phyloP scores from a whole-genome alignment of 176 grass and related monocot species.

The Cocos nucifera region DNA sequence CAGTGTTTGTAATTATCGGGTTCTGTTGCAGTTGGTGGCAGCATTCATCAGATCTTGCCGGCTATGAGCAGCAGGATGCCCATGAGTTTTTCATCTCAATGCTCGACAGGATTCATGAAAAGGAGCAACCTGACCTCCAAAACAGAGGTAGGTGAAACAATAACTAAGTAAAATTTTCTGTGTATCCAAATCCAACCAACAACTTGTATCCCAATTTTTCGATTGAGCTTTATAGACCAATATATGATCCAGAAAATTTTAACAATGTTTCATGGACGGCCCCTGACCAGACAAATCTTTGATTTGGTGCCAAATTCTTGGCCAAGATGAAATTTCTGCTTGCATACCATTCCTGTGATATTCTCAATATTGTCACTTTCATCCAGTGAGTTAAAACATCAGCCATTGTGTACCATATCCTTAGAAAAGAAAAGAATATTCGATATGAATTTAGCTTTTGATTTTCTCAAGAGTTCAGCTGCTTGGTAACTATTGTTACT shows the following conservation, averaged over 20 bases:
- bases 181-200: no score
- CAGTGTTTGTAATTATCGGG: no score
- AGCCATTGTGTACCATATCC: no score
- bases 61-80: slow-evolving; percentile 26
- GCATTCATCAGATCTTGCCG: slow-evolving; percentile 21
- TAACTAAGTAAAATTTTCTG: no score
- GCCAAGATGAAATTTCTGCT: no score
- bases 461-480: not conserved
- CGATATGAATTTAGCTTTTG: not conserved
- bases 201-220: no score
- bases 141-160: slow-evolving; percentile 2
- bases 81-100: slow-evolving; percentile 27
- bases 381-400: not conserved
- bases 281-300: no score
- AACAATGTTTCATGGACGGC: no score
- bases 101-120: slow-evolving; percentile 24
- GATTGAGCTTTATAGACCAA: no score
- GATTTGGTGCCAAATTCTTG: no score
- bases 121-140: slow-evolving; percentile 3
- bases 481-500: not conserved
- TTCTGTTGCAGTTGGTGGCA: slow-evolving; percentile 24
- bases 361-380: not conserved
- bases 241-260: no score
- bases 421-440: not conserved
- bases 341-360: not conserved